Evolutionary conservation across 73 alveolate genomes (phyloP), one percentile per base, ranked within the genome.

Genomic region (Stentor coeruleus): DNA sequence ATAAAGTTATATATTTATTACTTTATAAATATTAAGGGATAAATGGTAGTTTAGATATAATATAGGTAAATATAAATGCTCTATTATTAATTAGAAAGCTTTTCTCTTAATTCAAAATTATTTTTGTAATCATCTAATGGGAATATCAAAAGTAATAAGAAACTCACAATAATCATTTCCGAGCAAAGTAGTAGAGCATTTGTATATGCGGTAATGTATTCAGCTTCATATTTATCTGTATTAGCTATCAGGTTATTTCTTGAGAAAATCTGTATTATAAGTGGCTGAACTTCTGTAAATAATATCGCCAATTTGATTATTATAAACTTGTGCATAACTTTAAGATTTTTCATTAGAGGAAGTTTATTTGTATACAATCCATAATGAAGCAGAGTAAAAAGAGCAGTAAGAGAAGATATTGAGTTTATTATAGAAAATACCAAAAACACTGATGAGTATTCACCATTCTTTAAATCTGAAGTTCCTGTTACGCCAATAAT

Each of bases 101-200:
- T 49, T 49, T 49, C 20, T 11, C 66, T 6, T 6, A 49, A 20
- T 49, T 49, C 66, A 49, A 20, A 20, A 49, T 20, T 49, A 11
- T 6, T 11, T 6, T 66, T 40, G 37, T 66, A 66, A 40, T 66
- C 79, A 20, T 26, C 33, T 66, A 66, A 33, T 20, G 79, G 79
- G 39, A 20, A 66, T 20, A 66, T 40, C 39, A 26, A 26, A 20
- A 66, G 42, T 1, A 20, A 15, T 2, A 66, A 40, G 37, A 66
- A 66, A 31, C 79, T 66, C 41, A 66, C 39, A 0, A 66, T 31
- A 33, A 66, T 66, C 79, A 66, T 66, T 66, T 66, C 79, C 15
- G 79, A 66, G 79, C 36, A 20, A 20, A 66, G 20, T 31, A 66
- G 39, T 40, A 66, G 11, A 28, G 79, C 36, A 66, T 66, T 66